Percentiles rank a stretch among this genome's conserved stretches.
These are phyloP conservation scores for Protea cynaroides DNA, from an alignment of 164 flowering plant genomes.

Conservation along the genomic window DNA sequence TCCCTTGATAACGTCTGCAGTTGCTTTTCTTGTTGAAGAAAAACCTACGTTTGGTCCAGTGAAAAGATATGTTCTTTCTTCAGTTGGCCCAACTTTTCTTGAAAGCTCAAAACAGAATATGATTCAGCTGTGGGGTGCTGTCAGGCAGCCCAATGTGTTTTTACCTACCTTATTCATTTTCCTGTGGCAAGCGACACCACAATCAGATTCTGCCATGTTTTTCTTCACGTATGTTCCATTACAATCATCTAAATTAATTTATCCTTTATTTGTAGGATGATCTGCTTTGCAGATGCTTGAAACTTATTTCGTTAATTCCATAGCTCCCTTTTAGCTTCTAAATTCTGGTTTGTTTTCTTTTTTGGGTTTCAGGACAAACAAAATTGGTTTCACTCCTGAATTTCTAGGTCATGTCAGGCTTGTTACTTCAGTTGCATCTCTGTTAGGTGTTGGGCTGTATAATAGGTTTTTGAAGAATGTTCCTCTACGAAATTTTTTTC, in stretches of 20 bases:
- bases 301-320: neutral
- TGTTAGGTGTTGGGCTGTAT: conserved; percentile 90
- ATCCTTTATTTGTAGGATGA: neutral
- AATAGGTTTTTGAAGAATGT: conserved; percentile 87
- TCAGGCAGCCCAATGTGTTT: conserved; percentile 75
- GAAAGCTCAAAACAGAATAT: conserved; percentile 59
- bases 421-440: conserved; percentile 90
- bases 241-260: neutral
- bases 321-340: neutral
- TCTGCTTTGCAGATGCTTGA: neutral
- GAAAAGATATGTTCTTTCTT: conserved; percentile 32
- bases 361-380: conserved; percentile 66
- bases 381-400: conserved; percentile 91
- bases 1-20: conserved; percentile 90
- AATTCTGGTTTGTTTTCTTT: neutral
- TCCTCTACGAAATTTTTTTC: conserved; percentile 76
- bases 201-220: conserved; percentile 98
- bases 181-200: conserved; percentile 97
- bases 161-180: conserved; percentile 90
- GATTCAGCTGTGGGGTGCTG: conserved; percentile 66
- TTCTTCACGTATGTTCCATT: conserved; percentile 66
- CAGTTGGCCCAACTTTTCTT: conserved; percentile 35
- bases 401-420: conserved; percentile 97
- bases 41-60: conserved; percentile 36
- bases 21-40: conserved; percentile 91